Percentiles rank a stretch among this genome's conserved stretches.
These are phyloP conservation scores for Leccinum boreale DNA, from an alignment of 768 basidiomycete genomes.

Conservation along the genomic window DNA sequence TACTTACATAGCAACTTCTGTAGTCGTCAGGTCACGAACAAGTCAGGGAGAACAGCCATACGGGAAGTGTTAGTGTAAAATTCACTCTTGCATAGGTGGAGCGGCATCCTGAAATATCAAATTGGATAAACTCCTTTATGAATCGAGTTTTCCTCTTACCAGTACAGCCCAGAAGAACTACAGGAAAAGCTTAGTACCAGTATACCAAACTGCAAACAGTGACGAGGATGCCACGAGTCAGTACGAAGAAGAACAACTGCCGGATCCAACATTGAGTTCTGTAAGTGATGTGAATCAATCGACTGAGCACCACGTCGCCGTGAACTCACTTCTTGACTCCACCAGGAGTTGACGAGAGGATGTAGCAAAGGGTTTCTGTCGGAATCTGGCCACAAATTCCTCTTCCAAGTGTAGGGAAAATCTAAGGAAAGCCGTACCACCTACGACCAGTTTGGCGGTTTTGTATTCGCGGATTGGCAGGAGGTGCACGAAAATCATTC, in stretches of 20 bases:
- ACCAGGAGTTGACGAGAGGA: constrained; percentile 8
- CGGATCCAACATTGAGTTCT: constrained; percentile 8
- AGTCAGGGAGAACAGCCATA: neutral
- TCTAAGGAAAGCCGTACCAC: neutral
- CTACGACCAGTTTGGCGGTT: neutral
- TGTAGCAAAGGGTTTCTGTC: constrained; percentile 5
- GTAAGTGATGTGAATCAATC: neutral
- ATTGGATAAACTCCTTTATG: neutral
- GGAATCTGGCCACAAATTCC: constrained; percentile 3
- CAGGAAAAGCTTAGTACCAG: neutral
- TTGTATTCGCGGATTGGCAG: neutral
- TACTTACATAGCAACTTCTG: constrained; percentile 10
- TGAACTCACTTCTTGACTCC: constrained; percentile 3
- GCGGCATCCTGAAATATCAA: constrained; percentile 1
- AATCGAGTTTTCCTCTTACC: neutral
- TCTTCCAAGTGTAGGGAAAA: constrained; percentile 3
- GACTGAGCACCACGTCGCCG: neutral
- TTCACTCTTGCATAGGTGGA: constrained; percentile 11
- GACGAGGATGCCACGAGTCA: constrained; percentile 13
- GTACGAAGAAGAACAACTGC: constrained; percentile 9
- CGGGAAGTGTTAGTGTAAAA: constrained; percentile 3
- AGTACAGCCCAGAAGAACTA: constrained; percentile 3
- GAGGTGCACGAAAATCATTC: neutral
- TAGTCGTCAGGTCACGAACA: constrained; percentile 1
- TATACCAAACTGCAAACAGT: constrained; percentile 10